Percentiles rank a stretch among this genome's conserved stretches.
phyloP scores from a whole-genome alignment of 352 stramenopile species.

The Phytophthora hybrid region DNA sequence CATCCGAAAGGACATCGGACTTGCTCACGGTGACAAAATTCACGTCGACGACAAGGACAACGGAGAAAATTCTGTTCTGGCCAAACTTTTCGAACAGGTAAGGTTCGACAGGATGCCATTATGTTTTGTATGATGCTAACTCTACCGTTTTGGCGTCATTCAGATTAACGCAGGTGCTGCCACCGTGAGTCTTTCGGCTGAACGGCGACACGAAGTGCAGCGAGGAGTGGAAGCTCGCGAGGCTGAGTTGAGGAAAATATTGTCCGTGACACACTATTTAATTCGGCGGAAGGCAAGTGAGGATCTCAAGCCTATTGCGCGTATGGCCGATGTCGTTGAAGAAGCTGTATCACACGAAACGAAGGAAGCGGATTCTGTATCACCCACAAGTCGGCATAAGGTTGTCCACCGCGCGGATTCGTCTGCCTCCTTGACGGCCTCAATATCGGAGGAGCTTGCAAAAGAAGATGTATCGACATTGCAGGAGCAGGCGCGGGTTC shows the following conservation, averaged over 20 bases:
- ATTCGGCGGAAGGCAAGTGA: slow-evolving; percentile 70
- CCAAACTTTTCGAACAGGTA: slow-evolving; percentile 86
- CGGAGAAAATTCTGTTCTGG: slow-evolving; percentile 80
- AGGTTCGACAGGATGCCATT: background rate
- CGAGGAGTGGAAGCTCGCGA: slow-evolving; percentile 85
- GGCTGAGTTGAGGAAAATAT: slow-evolving; percentile 83
- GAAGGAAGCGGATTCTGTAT: slow-evolving; percentile 34
- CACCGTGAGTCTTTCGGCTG: slow-evolving; percentile 84
- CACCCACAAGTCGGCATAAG: slow-evolving; percentile 27
- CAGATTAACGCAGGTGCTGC: slow-evolving; percentile 88
- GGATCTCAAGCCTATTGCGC: slow-evolving; percentile 46
- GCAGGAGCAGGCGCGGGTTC: slow-evolving; percentile 80
- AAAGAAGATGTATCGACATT: slow-evolving; percentile 76
- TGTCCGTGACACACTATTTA: slow-evolving; percentile 86
- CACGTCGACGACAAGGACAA: slow-evolving; percentile 87
- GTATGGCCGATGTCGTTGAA: slow-evolving; percentile 41
- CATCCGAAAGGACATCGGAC: slow-evolving; percentile 84
- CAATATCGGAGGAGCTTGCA: slow-evolving; percentile 57
- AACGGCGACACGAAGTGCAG: slow-evolving; percentile 89
- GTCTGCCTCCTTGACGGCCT: slow-evolving; percentile 50
- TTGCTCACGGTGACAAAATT: slow-evolving; percentile 91
- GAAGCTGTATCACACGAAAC: slow-evolving; percentile 32
- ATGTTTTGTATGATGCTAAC: background rate
- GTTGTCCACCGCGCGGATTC: slow-evolving; percentile 51
- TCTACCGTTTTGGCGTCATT: slow-evolving; percentile 7